A percentile compares a stretch with the other conserved stretches of the same genome.
Evolutionary conservation across 2,329 filamentous ascomycete genomes (phyloP).

Genomic region (Truncatella angustata): DNA sequence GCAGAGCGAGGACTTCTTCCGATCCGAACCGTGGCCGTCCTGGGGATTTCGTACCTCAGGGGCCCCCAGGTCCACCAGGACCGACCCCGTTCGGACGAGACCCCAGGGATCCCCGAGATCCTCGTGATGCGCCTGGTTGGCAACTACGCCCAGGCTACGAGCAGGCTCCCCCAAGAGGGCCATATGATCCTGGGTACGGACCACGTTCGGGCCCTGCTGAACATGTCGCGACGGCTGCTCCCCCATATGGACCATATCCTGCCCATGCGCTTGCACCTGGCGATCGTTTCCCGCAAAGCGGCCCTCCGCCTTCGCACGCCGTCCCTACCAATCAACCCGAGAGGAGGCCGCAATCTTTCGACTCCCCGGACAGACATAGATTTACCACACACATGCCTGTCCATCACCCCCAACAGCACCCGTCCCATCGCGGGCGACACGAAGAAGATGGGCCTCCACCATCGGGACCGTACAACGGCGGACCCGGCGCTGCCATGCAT

Average conservation of each 20-base stretch:
- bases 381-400: constrained; percentile 37
- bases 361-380: constrained; percentile 50
- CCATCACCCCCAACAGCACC: constrained; percentile 31
- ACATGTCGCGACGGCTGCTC: constrained; percentile 42
- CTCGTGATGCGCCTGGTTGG: constrained; percentile 33
- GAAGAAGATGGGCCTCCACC: constrained; percentile 49
- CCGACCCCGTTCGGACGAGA: constrained; percentile 31
- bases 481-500: constrained; percentile 39
- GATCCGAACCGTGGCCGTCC: constrained; percentile 45
- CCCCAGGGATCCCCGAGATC: constrained; percentile 17
- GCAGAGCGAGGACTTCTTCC: constrained; percentile 46
- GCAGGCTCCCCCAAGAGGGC: constrained; percentile 32
- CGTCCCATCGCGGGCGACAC: constrained; percentile 37
- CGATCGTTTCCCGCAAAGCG: constrained; percentile 39
- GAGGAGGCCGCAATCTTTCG: constrained; percentile 36
- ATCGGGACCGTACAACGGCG: constrained; percentile 47
- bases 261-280: constrained; percentile 34
- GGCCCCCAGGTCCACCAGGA: constrained; percentile 30
- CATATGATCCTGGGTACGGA: constrained; percentile 42
- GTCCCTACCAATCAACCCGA: constrained; percentile 26
- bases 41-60: constrained; percentile 43
- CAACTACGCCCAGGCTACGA: constrained; percentile 38
- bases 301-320: constrained; percentile 29
- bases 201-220: constrained; percentile 38
- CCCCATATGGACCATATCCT: constrained; percentile 36